Base-by-base conservation (phyloP, 257 asterid species). In the Przewalskia tangutica region DNA sequence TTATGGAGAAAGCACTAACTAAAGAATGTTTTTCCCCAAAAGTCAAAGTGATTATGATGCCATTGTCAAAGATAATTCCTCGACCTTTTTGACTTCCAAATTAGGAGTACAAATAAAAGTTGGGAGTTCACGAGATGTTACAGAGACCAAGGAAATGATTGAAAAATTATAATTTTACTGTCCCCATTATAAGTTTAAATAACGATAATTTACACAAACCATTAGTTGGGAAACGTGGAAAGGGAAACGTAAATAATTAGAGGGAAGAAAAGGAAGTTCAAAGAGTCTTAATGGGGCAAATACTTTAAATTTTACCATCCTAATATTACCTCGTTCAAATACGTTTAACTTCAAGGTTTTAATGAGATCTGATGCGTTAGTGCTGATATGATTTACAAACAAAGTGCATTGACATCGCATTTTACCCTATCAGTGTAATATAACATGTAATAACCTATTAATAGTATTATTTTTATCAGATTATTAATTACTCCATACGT, bases 21-120 rank as follows among this genome's bases (percentile, higher is more conserved):
- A 73, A 73, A 73, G 62, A 73, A 48, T 23, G 44, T 48, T 73
- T 73, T 48, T 23, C 40, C 62, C 77, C 44, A 73, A 71, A 73
- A 73, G 79, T 73, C 79, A 73, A 73, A 73, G 62, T 20, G 44
- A 50, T 48, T 73, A 73, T 73, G 79, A 73, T 73, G 79, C 79
- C 79, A 73, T 23, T 73, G 79, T 73, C 79, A 48, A 73, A 73
- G 14, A 73, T 48, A 48, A 48, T 50, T 46, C 79, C 60, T 73
- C 44, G 3, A 48, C 4, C 44, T 73, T 73, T 71, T 73, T 73
- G 79, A 73, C 79, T 73, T 73, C 60, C 4, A 73, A 73, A 11
- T 20, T 46, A 46, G 18, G 78, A 23, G 8, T 2, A 16, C 27
- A 66, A 66, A 67, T 16, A 16, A 16, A 67, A 66, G 7, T 67